Percentiles rank a stretch among this genome's conserved stretches.
Conservation (phyloP, 2,329 filamentous ascomycete genomes). For the Xylariaceae sp. region DNA sequence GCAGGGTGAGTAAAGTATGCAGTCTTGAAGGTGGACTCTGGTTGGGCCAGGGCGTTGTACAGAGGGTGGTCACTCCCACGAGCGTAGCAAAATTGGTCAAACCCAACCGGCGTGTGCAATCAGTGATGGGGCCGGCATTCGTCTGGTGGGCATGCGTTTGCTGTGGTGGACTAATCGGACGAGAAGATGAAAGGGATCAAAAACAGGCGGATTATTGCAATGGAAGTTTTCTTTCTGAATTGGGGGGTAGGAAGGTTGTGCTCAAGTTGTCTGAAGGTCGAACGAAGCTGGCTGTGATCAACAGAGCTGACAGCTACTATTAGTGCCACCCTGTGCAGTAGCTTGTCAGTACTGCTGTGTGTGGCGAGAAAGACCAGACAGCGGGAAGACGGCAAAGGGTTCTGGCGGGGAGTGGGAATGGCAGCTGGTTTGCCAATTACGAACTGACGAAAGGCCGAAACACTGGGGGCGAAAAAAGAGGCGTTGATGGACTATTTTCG, state of each 20-base stretch:
- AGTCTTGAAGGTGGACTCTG: not conserved
- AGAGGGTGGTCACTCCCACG: conserved; percentile 7
- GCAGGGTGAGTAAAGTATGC: too few relatives aligned
- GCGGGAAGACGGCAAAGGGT: conserved; percentile 9
- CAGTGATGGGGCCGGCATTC: conserved; percentile 18
- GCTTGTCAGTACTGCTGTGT: conserved; percentile 1
- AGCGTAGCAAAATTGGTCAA: conserved; percentile 14
- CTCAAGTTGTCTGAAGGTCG: not conserved
- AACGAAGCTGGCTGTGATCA: too few relatives aligned
- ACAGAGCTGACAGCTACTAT: not conserved
- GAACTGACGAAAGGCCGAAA: conserved; percentile 8
- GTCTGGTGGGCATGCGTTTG: conserved; percentile 2
- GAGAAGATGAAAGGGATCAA: conserved; percentile 10
- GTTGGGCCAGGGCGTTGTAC: not conserved
- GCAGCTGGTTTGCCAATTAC: conserved; percentile 6
- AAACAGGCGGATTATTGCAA: conserved; percentile 14
- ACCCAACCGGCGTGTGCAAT: conserved; percentile 17
- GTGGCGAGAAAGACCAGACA: not conserved
- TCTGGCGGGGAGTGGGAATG: conserved; percentile 11
- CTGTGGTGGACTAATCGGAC: conserved; percentile 2
- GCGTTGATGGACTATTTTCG: conserved; percentile 19
- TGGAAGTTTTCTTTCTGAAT: conserved; percentile 16
- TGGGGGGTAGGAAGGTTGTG: conserved; percentile 2
- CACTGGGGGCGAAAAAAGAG: conserved; percentile 16
- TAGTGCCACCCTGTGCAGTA: not conserved